A percentile compares a stretch with the other conserved stretches of the same genome.
phyloP scores from a whole-genome alignment of 2,329 filamentous ascomycete species.

The Fusarium domesticum region DNA sequence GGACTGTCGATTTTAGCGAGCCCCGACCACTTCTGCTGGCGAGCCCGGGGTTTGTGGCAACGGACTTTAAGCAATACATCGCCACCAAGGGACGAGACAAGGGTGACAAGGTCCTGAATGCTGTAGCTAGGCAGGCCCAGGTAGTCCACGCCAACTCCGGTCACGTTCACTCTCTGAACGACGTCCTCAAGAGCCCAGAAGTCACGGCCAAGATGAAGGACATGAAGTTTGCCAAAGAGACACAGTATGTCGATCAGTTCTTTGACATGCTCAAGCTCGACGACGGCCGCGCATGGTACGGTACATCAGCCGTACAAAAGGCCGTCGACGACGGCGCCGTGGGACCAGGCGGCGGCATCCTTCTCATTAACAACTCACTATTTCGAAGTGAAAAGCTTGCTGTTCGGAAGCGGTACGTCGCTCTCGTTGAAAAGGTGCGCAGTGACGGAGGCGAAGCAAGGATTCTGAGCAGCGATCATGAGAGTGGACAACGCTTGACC shows the following conservation, averaged over 20 bases:
- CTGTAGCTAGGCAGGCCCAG: conserved; percentile 59
- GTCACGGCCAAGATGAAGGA: conserved; percentile 76
- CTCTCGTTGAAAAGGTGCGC: conserved; percentile 82
- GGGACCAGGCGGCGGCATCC: conserved; percentile 75
- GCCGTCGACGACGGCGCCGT: conserved; percentile 87
- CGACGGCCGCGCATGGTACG: conserved; percentile 89
- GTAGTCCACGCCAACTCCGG: conserved; percentile 84
- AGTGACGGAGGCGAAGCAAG: conserved; percentile 82
- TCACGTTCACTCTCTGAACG: conserved; percentile 81
- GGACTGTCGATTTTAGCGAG: conserved; percentile 71
- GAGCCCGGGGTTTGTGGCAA: conserved; percentile 83
- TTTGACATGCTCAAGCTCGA: conserved; percentile 74
- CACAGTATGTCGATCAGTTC: conserved; percentile 80
- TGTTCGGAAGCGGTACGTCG: conserved; percentile 76
- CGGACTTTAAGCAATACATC: conserved; percentile 73
- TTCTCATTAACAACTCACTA: conserved; percentile 82
- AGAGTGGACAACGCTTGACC: conserved; percentile 83
- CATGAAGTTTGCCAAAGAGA: conserved; percentile 84
- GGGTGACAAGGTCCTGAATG: conserved; percentile 66
- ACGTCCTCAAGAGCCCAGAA: conserved; percentile 78
- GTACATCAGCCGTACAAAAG: conserved; percentile 73
- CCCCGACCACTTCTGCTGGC: conserved; percentile 77
- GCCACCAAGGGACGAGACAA: conserved; percentile 56
- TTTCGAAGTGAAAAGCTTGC: conserved; percentile 80
- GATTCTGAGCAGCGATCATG: conserved; percentile 89